Conservation (phyloP, 2,329 filamentous ascomycete genomes). For the Fusarium buxicola region DNA sequence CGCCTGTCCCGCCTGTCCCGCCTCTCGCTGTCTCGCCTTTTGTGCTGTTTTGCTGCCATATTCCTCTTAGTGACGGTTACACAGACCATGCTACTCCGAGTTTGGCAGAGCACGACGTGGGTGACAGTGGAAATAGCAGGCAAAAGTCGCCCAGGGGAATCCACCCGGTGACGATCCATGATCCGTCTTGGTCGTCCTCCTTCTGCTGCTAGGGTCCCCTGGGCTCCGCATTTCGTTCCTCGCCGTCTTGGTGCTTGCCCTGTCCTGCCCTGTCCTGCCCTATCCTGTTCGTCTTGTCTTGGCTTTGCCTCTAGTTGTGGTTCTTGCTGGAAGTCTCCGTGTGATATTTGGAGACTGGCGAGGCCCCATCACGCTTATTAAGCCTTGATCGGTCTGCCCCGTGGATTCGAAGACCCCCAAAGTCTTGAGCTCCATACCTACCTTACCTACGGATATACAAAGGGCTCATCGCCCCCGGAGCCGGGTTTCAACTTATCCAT, state of each 20-base stretch:
- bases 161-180: constrained; percentile 30
- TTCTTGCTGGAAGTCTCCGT: constrained; percentile 4
- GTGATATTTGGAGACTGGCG: neutral
- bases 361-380: constrained; percentile 24
- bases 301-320: neutral
- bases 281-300: constrained; percentile 6
- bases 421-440: constrained; percentile 28
- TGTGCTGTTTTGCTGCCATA: constrained; percentile 1
- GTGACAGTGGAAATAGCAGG: constrained; percentile 21
- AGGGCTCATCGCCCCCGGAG: constrained; percentile 30
- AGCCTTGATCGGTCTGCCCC: constrained; percentile 30
- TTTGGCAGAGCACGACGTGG: constrained; percentile 30
- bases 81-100: constrained; percentile 42
- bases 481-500: constrained; percentile 29
- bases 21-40: constrained; percentile 26
- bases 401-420: constrained; percentile 19
- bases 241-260: constrained; percentile 14
- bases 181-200: constrained; percentile 12
- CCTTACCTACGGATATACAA: too few species aligned
- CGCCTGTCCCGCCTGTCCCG: constrained; percentile 20
- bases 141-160: constrained; percentile 27
- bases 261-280: constrained; percentile 13
- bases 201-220: constrained; percentile 9
- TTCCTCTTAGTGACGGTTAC: constrained; percentile 35
- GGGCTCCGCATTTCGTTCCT: constrained; percentile 21